Evolutionary conservation across 495 filamentous ascomycete genomes (phyloP), one percentile per base, ranked within the genome.

Genomic region (Tetracladium marchalianum): DNA sequence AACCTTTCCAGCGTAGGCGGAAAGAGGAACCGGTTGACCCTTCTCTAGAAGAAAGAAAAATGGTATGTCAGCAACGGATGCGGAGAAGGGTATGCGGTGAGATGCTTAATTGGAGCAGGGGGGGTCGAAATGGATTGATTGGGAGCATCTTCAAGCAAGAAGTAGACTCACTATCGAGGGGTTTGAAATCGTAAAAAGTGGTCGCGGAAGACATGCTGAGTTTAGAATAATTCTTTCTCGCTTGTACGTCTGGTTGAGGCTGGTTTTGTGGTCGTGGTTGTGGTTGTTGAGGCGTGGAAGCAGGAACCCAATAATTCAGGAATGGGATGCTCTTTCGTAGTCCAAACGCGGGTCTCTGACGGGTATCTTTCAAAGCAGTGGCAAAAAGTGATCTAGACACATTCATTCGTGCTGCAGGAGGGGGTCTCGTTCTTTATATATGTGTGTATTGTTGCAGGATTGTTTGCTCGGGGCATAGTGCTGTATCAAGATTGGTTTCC

Each of bases 111-210:
- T 32, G 1, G 17, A 15, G 38, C 33, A 16, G 22, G 40, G 41
- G 38, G 15, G 43, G 48, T 46, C 48, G 57, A 53, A 31, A 40
- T 37, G 49, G 44, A 31, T 37, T 62, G 57, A 46, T 51, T 27
- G 22, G 22, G 22, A 6, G 6, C 3, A 13, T 31, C n/a, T 35
- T 44, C 3, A 6, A 5, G 4, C 13, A 44, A 11, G 38, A 24
- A 47, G 16, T 42, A 31, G 35, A 77, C 81, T 37, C 75, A 87
- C 83, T 87, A 55, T 88, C 80, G 39, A 81, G 73, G 36, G 87
- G 80, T 69, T 84, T 87, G 67, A 97, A 95, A 55, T 95, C 87
- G 69, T 84, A 95, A 67, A 98, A 87, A 45, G 67, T 77, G 11
- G 88, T 92, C 50, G 89, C 89, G 42, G 88, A 87, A 35, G 90